phyloP scores from a whole-genome alignment of 2,329 filamentous ascomycete species.

The Paecilomyces variotii region DNA sequence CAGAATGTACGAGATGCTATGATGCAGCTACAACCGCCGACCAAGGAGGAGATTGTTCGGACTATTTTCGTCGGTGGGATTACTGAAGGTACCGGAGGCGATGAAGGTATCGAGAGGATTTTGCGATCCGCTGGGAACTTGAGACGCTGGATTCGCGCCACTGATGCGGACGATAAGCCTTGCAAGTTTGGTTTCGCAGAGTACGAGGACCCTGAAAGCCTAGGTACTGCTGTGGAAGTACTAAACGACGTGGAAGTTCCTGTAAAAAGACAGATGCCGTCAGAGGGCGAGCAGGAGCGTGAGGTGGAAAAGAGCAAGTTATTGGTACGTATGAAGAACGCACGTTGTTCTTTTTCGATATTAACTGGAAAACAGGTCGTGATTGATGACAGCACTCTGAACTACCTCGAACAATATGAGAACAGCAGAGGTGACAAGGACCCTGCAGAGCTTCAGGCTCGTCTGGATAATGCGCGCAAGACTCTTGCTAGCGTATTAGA shows the following conservation, averaged over 20 bases:
- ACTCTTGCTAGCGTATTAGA: constrained; percentile 61
- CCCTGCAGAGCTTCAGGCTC: constrained; percentile 54
- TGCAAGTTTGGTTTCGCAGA: constrained; percentile 92
- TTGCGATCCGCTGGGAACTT: constrained; percentile 69
- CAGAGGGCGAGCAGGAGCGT: constrained; percentile 33
- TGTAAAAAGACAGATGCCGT: constrained; percentile 58
- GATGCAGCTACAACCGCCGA: constrained; percentile 70
- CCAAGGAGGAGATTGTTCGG: constrained; percentile 79
- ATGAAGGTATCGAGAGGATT: constrained; percentile 71
- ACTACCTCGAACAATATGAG: constrained; percentile 78
- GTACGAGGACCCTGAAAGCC: constrained; percentile 83
- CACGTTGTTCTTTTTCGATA: constrained; percentile 1
- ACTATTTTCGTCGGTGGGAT: constrained; percentile 88
- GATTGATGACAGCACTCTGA: constrained; percentile 73
- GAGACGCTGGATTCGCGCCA: constrained; percentile 74
- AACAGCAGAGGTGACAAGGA: constrained; percentile 58
- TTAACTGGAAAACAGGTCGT: constrained; percentile 42
- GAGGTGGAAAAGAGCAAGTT: constrained; percentile 62
- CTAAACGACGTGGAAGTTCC: constrained; percentile 77
- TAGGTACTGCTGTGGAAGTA: constrained; percentile 77
- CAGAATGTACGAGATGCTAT: constrained; percentile 59
- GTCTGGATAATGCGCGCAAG: constrained; percentile 60
- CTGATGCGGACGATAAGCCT: constrained; percentile 70
- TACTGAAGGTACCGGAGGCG: constrained; percentile 66
- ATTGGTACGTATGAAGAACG: constrained; percentile 41